Evolutionary conservation across 768 basidiomycete species (phyloP).

Genomic region (Suillus tomentosus): DNA sequence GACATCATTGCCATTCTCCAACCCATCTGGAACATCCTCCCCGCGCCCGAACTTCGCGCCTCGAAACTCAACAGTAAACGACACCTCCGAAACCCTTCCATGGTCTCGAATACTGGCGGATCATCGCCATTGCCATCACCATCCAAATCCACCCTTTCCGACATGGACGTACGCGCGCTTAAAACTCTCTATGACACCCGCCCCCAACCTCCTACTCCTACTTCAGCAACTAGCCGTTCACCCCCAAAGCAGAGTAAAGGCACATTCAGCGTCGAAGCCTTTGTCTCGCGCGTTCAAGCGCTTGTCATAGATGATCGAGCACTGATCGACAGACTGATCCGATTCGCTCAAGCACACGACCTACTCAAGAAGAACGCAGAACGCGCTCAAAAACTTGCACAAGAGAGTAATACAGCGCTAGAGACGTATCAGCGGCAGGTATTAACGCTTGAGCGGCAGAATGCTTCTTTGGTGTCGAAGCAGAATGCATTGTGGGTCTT

Average conservation of each 20-base stretch:
- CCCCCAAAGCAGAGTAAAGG: constrained; percentile 18
- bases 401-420: constrained; percentile 75
- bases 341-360: constrained; percentile 89
- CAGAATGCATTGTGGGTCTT: constrained; percentile 57
- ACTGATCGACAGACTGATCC: constrained; percentile 79
- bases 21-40: constrained; percentile 80
- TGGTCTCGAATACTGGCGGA: constrained; percentile 38
- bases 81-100: constrained; percentile 50
- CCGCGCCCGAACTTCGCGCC: constrained; percentile 81
- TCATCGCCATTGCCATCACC: constrained; percentile 13
- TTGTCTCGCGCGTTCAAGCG: constrained; percentile 75
- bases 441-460: constrained; percentile 74
- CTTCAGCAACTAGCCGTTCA: constrained; percentile 16
- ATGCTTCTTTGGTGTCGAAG: constrained; percentile 50
- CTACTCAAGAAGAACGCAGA: constrained; percentile 91
- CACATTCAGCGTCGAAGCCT: constrained; percentile 71
- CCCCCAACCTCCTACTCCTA: constrained; percentile 19
- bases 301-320: constrained; percentile 82
- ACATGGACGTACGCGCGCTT: constrained; percentile 85
- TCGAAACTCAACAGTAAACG: constrained; percentile 55
- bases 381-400: constrained; percentile 86
- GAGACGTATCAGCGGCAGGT: constrained; percentile 94
- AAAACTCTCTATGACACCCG: constrained; percentile 71
- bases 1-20: constrained; percentile 63
- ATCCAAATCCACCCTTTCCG: constrained; percentile 46